Evolutionary conservation across 495 filamentous ascomycete species (phyloP).

Genomic region (Stereocaulon alpinum): DNA sequence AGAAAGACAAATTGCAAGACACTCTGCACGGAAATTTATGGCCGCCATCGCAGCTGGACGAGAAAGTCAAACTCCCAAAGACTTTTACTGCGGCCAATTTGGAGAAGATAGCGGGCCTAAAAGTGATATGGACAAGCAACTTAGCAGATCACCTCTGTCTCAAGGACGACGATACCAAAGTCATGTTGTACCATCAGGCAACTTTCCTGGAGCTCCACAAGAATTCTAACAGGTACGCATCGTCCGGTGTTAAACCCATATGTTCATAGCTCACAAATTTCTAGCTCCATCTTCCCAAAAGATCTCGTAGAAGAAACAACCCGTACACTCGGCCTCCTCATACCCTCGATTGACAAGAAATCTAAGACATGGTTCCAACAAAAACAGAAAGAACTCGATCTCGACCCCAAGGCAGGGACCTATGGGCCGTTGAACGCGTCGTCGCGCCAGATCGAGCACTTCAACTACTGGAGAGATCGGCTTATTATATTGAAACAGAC

Average conservation of each 20-base stretch:
- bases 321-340: slow-evolving; percentile 33
- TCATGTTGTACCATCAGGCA: slow-evolving; percentile 38
- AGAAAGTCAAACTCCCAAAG: slow-evolving; percentile 13
- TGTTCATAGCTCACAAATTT: background rate
- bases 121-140: slow-evolving; percentile 35
- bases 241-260: background rate
- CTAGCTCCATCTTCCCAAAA: background rate
- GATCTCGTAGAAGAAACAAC: slow-evolving; percentile 35
- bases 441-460: slow-evolving; percentile 33
- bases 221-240: background rate
- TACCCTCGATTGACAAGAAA: slow-evolving; percentile 28
- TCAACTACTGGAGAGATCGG: slow-evolving; percentile 39
- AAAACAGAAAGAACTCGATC: background rate
- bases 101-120: slow-evolving; percentile 30
- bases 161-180: slow-evolving; percentile 29
- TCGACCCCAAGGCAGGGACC: slow-evolving; percentile 23
- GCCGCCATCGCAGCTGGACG: background rate
- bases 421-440: slow-evolving; percentile 20
- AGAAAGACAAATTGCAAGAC: background rate
- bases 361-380: slow-evolving; percentile 24
- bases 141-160: slow-evolving; percentile 37
- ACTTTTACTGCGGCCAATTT: slow-evolving; percentile 15
- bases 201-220: slow-evolving; percentile 1
- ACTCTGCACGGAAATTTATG: background rate
- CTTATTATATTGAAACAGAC: slow-evolving; percentile 40